Percentiles rank a stretch among this genome's conserved stretches.
Evolutionary conservation across 768 basidiomycete genomes (phyloP).

Genomic region (Gautieria morchelliformis): DNA sequence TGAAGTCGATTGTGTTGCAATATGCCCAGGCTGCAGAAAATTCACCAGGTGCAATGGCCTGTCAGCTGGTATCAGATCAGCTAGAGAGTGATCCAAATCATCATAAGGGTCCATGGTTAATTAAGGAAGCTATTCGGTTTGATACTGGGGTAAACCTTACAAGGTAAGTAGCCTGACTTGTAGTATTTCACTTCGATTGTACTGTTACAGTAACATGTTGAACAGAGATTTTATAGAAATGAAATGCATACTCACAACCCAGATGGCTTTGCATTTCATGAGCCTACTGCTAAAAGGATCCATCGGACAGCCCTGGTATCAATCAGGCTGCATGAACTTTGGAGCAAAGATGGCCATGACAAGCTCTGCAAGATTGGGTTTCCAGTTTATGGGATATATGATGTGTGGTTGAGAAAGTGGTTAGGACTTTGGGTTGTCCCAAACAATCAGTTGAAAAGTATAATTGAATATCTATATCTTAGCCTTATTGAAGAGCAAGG

Average conservation of each 20-base stretch:
- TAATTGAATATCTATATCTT: conserved; percentile 22
- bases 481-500: conserved; percentile 15
- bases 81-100: not conserved
- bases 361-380: conserved; percentile 21
- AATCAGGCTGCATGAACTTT: conserved; percentile 23
- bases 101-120: not conserved
- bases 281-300: conserved; percentile 21
- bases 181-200: not conserved
- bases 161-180: not conserved
- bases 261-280: conserved; percentile 18
- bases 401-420: conserved; percentile 18
- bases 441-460: conserved; percentile 18
- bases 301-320: conserved; percentile 8
- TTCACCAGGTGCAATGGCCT: not conserved
- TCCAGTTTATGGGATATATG: conserved; percentile 5
- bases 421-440: conserved; percentile 24
- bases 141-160: not conserved
- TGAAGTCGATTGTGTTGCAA: not conserved
- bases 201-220: not conserved
- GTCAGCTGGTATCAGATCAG: not conserved
- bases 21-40: not conserved
- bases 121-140: not conserved
- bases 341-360: conserved; percentile 27
- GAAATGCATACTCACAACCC: conserved; percentile 10
- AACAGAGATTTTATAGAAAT: not conserved